Evolutionary conservation across 192 early-diverging fungal species (phyloP).

Genomic region (Backusella sp.): DNA sequence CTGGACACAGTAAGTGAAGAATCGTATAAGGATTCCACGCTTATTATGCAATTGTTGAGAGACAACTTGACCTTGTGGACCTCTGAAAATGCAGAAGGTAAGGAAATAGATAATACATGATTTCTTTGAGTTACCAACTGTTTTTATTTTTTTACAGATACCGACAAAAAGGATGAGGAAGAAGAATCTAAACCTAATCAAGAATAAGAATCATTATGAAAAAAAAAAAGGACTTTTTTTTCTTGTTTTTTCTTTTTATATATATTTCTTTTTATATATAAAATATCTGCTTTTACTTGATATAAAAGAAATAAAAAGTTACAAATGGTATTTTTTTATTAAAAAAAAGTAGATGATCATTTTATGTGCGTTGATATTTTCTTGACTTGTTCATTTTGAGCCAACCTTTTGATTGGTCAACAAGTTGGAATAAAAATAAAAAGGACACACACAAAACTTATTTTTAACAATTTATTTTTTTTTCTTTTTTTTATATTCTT

Average conservation of each 20-base stretch:
- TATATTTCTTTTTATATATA: neutral
- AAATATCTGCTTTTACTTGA: neutral
- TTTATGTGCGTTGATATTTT: no score
- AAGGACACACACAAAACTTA: neutral
- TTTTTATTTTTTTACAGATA: neutral
- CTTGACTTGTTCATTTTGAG: no score
- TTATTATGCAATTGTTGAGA: slow-evolving; percentile 97
- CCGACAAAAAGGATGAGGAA: neutral
- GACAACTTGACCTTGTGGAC: slow-evolving; percentile 99
- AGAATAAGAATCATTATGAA: neutral
- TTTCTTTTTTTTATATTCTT: neutral
- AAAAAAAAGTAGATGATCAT: no score
- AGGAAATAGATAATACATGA: neutral
- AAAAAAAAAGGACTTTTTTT: neutral
- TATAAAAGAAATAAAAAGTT: neutral
- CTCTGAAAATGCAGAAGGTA: slow-evolving; percentile 66
- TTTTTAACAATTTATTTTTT: neutral
- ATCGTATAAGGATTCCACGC: slow-evolving; percentile 95
- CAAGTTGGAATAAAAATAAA: no score
- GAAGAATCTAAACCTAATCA: neutral
- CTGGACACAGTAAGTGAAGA: slow-evolving; percentile 90
- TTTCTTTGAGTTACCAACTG: neutral
- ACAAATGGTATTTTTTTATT: neutral
- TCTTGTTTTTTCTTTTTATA: neutral
- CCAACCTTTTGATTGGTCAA: no score